phyloP scores from a whole-genome alignment of 768 basidiomycete genomes.

The Mycena capillaripes region DNA sequence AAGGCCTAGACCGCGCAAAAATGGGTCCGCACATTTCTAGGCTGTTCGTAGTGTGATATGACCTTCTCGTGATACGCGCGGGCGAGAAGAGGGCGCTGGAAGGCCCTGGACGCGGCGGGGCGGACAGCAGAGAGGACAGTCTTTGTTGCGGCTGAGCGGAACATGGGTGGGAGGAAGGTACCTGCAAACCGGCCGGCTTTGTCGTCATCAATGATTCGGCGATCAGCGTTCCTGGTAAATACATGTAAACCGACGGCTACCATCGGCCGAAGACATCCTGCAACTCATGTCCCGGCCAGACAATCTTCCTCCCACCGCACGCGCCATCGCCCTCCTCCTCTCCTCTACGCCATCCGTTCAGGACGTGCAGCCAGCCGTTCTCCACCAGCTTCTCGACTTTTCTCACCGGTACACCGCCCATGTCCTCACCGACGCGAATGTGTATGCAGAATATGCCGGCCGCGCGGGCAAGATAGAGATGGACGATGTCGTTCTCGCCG shows the following conservation, averaged over 20 bases:
- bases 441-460: constrained; percentile 91
- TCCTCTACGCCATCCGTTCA: constrained; percentile 88
- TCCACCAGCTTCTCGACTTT: constrained; percentile 91
- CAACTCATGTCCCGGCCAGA: constrained; percentile 64
- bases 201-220: background rate
- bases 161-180: constrained; percentile 65
- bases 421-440: constrained; percentile 86
- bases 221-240: background rate
- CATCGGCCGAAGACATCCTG: background rate
- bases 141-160: constrained; percentile 72
- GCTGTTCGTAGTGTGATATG: constrained; percentile 96
- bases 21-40: constrained; percentile 86
- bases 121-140: constrained; percentile 64
- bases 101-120: constrained; percentile 53
- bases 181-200: constrained; percentile 21
- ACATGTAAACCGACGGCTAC: background rate
- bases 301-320: constrained; percentile 86
- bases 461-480: constrained; percentile 83
- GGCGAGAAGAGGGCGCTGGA: constrained; percentile 64
- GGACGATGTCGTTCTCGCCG: constrained; percentile 85
- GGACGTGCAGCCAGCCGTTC: constrained; percentile 88
- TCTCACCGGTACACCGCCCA: constrained; percentile 88
- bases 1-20: constrained; percentile 50
- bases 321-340: constrained; percentile 86
- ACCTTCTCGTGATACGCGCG: constrained; percentile 96